Evolutionary conservation across 805 yeast genomes (phyloP).

Genomic region (Zygosaccharomyces rouxii): DNA sequence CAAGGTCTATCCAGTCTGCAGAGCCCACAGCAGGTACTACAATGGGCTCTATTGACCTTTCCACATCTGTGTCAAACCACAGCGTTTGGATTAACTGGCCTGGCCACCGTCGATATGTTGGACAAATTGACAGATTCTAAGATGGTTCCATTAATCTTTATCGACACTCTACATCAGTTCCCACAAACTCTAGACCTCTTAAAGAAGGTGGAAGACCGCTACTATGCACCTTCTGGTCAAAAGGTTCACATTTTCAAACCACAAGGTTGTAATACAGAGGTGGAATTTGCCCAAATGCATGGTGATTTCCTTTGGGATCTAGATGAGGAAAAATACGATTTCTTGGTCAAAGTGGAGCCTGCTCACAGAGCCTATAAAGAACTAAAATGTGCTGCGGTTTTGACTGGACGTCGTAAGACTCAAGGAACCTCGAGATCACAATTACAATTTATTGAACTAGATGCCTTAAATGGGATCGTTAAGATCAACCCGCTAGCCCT

Average conservation of each 20-base stretch:
- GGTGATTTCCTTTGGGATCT: slow-evolving; percentile 82
- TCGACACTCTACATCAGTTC: slow-evolving; percentile 90
- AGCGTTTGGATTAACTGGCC: slow-evolving; percentile 90
- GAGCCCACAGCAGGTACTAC: slow-evolving; percentile 66
- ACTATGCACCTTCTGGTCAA: slow-evolving; percentile 34
- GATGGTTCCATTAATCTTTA: slow-evolving; percentile 65
- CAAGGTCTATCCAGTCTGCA: slow-evolving; percentile 44
- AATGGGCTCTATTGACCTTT: slow-evolving; percentile 81
- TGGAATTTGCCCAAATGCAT: slow-evolving; percentile 59
- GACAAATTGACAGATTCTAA: slow-evolving; percentile 41
- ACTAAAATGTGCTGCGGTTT: slow-evolving; percentile 71
- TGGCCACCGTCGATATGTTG: slow-evolving; percentile 81
- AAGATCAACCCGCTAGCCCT: slow-evolving; percentile 86
- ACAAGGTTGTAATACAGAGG: slow-evolving; percentile 46
- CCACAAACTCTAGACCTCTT: slow-evolving; percentile 86
- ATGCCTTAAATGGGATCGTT: slow-evolving; percentile 60
- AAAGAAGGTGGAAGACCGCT: slow-evolving; percentile 49
- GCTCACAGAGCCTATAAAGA: slow-evolving; percentile 76
- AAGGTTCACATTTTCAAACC: slow-evolving; percentile 69
- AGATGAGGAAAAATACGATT: slow-evolving; percentile 79
- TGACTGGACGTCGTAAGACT: slow-evolving; percentile 85
- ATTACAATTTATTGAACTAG: slow-evolving; percentile 73
- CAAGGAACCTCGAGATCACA: slow-evolving; percentile 82
- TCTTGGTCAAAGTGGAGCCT: slow-evolving; percentile 87
- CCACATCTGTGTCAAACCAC: slow-evolving; percentile 86